phyloP scores from a whole-genome alignment of 2,329 filamentous ascomycete species.

The Fusarium sulawesiense region DNA sequence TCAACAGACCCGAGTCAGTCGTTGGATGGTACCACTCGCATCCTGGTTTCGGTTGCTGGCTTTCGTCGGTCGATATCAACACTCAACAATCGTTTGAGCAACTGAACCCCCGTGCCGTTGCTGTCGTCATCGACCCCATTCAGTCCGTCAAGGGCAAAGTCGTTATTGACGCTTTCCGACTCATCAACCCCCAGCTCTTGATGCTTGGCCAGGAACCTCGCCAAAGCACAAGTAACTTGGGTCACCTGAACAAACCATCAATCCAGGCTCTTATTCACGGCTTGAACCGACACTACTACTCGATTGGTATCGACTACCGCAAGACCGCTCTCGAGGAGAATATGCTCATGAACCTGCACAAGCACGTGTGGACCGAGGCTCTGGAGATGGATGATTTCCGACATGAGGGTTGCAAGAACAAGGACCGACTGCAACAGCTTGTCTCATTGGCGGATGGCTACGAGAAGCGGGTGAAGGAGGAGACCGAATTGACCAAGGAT shows the following conservation, averaged over 20 bases:
- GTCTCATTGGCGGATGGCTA: slow-evolving; percentile 94
- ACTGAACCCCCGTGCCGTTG: slow-evolving; percentile 93
- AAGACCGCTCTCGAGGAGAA: slow-evolving; percentile 98
- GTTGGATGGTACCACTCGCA: slow-evolving; percentile 99
- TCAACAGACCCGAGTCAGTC: slow-evolving; percentile 86
- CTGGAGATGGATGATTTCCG: slow-evolving; percentile 97
- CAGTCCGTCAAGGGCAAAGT: slow-evolving; percentile 99
- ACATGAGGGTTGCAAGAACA: slow-evolving; percentile 84
- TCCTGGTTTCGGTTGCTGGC: slow-evolving; percentile 98
- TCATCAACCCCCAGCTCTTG: slow-evolving; percentile 97
- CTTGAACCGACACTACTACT: slow-evolving; percentile 98
- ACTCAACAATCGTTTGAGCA: slow-evolving; percentile 99
- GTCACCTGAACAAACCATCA: slow-evolving; percentile 99
- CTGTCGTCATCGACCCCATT: slow-evolving; percentile 97
- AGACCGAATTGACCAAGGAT: slow-evolving; percentile 96
- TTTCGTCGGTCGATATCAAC: slow-evolving; percentile 99
- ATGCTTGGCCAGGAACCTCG: slow-evolving; percentile 98
- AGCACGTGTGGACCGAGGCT: slow-evolving; percentile 99
- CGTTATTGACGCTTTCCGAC: slow-evolving; percentile 97
- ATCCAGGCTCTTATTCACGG: slow-evolving; percentile 99
- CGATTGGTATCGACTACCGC: slow-evolving; percentile 96
- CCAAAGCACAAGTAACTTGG: slow-evolving; percentile 97
- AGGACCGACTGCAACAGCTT: slow-evolving; percentile 86
- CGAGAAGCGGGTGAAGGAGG: slow-evolving; percentile 98
- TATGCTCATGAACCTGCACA: slow-evolving; percentile 99